phyloP scores from a whole-genome alignment of 2,329 filamentous ascomycete genomes.

The Teratosphaeriaceae sp. region DNA sequence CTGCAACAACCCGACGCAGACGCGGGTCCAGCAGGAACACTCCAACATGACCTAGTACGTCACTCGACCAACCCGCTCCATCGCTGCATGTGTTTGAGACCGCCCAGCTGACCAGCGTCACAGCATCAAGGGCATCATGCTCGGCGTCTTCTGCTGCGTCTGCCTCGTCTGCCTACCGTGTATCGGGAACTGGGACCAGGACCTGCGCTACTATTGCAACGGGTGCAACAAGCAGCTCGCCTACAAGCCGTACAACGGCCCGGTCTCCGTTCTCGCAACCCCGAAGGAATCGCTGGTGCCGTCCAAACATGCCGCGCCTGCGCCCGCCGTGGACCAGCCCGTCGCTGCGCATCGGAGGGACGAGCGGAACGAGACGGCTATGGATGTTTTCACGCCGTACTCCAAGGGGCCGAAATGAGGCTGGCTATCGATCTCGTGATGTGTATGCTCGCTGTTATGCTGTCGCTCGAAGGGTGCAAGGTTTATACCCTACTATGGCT shows the following conservation, averaged over 20 bases:
- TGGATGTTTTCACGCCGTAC: background rate
- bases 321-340: background rate
- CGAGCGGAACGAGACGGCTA: background rate
- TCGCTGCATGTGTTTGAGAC: too few relatives aligned
- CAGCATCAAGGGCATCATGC: background rate
- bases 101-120: background rate
- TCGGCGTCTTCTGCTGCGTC: conserved; percentile 1
- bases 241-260: conserved; percentile 2
- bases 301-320: background rate
- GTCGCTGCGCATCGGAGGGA: background rate
- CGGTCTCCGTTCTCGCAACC: background rate
- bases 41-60: background rate
- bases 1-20: background rate
- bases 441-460: too few relatives aligned
- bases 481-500: too few relatives aligned
- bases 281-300: background rate
- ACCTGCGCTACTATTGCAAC: background rate
- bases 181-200: background rate
- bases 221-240: background rate
- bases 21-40: background rate
- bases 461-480: too few relatives aligned
- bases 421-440: too few relatives aligned
- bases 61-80: too few relatives aligned
- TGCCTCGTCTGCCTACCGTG: conserved; percentile 1
- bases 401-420: background rate